A percentile compares a stretch with the other conserved stretches of the same genome.
Conservation (phyloP, 495 filamentous ascomycete species). For the Neurospora africana region DNA sequence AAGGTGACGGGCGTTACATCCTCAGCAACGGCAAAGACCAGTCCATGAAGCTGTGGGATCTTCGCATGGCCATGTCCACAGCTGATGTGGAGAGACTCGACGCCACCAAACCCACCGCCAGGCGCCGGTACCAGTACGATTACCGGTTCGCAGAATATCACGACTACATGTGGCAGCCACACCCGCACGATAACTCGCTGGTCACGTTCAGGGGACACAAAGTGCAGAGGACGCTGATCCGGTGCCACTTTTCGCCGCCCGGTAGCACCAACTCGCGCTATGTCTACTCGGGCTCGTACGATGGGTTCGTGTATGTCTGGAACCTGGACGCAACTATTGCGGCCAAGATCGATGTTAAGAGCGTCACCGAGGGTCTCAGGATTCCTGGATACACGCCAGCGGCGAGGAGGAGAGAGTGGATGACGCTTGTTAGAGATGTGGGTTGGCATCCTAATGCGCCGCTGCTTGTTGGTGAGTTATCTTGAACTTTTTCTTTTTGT, state of each 20-base stretch:
- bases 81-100: constrained; percentile 46
- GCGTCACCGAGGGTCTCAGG: constrained; percentile 39
- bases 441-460: constrained; percentile 92
- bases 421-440: constrained; percentile 81
- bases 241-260: constrained; percentile 92
- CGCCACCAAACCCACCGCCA: constrained; percentile 21
- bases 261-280: constrained; percentile 83
- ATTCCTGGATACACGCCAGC: constrained; percentile 1
- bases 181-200: constrained; percentile 81
- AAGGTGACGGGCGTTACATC: constrained; percentile 90
- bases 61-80: constrained; percentile 69
- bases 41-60: constrained; percentile 95
- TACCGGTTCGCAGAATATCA: constrained; percentile 71
- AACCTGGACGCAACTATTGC: constrained; percentile 91
- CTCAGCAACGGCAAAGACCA: constrained; percentile 94
- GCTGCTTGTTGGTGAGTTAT: constrained; percentile 64
- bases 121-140: constrained; percentile 65
- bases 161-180: constrained; percentile 54
- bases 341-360: constrained; percentile 63
- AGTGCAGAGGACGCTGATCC: constrained; percentile 79
- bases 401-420: constrained; percentile 37
- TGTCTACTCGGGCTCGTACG: constrained; percentile 80
- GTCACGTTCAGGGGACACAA: constrained; percentile 89
- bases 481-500: background rate
- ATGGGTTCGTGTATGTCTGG: constrained; percentile 83